phyloP scores from a whole-genome alignment of 2,329 filamentous ascomycete genomes.

The Blastomyces silverae region DNA sequence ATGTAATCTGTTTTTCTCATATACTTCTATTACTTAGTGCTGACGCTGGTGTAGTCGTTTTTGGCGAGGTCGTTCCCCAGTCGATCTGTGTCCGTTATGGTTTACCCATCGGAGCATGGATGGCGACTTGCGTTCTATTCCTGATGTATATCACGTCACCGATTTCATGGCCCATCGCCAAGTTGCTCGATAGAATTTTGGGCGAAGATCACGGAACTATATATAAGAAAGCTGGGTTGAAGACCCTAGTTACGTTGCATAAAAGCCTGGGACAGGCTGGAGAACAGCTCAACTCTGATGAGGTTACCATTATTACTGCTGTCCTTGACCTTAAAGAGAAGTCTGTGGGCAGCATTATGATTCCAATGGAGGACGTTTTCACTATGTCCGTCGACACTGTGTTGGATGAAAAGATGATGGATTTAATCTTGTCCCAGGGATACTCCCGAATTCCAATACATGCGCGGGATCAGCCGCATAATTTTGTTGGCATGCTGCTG shows the following conservation, averaged over 20 bases:
- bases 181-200: slow-evolving; percentile 85
- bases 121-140: slow-evolving; percentile 75
- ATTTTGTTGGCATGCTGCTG: slow-evolving; percentile 95
- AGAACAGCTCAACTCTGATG: slow-evolving; percentile 89
- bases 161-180: slow-evolving; percentile 88
- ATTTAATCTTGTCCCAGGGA: slow-evolving; percentile 82
- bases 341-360: slow-evolving; percentile 93
- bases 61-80: slow-evolving; percentile 93
- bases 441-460: slow-evolving; percentile 97
- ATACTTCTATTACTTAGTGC: slow-evolving; percentile 2
- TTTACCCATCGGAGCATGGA: slow-evolving; percentile 87
- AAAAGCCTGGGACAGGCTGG: slow-evolving; percentile 69
- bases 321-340: slow-evolving; percentile 96
- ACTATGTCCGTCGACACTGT: slow-evolving; percentile 93
- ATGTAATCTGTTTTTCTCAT: slow-evolving; percentile 30
- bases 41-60: slow-evolving; percentile 63
- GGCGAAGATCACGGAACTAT: slow-evolving; percentile 93
- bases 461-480: slow-evolving; percentile 69
- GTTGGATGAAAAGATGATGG: slow-evolving; percentile 89
- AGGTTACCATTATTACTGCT: slow-evolving; percentile 97
- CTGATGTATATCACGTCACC: slow-evolving; percentile 92
- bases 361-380: slow-evolving; percentile 95
- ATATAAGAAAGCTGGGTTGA: slow-evolving; percentile 96
- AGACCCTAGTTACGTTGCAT: slow-evolving; percentile 91
- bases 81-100: slow-evolving; percentile 95